Conservation (phyloP, 1,284 basidiomycete genomes). For the Rhodotorula mucilaginosa region DNA sequence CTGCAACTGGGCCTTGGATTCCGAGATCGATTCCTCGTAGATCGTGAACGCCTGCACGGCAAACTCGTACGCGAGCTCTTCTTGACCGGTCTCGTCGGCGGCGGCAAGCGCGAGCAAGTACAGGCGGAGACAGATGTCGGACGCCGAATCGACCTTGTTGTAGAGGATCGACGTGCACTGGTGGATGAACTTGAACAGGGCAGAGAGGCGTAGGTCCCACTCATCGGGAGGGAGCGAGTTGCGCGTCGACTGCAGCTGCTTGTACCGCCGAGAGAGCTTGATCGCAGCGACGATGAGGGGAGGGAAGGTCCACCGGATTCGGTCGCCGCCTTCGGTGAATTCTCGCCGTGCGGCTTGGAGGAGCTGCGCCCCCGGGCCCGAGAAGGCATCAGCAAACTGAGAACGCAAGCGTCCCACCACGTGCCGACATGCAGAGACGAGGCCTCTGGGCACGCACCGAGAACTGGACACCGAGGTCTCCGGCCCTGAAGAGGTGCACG, state of each 20-base stretch:
- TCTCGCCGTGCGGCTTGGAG: constrained; percentile 82
- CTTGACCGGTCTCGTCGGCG: constrained; percentile 85
- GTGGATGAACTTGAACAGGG: constrained; percentile 85
- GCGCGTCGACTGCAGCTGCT: constrained; percentile 47
- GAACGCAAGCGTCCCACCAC: too few relatives aligned
- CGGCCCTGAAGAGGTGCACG: constrained; percentile 86
- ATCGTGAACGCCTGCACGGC: constrained; percentile 94
- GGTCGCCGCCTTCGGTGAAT: constrained; percentile 84
- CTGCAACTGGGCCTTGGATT: constrained; percentile 84
- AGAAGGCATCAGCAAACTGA: too few relatives aligned
- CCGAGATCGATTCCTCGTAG: constrained; percentile 91
- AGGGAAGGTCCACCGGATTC: constrained; percentile 91
- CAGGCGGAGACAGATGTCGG: constrained; percentile 79
- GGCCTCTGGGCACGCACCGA: constrained; percentile 59
- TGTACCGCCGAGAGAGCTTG: constrained; percentile 84
- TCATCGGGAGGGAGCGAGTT: constrained; percentile 60
- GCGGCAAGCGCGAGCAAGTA: constrained; percentile 93
- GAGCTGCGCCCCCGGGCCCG: constrained; percentile 55
- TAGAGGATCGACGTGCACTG: constrained; percentile 81
- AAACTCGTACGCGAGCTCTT: constrained; percentile 90
- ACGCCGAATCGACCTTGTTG: constrained; percentile 78
- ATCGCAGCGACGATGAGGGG: constrained; percentile 86
- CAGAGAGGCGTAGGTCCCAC: constrained; percentile 75
- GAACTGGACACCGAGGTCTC: constrained; percentile 78
- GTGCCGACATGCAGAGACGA: too few relatives aligned